phyloP scores from a whole-genome alignment of 345 rosid genomes.

The Heritiera fomes region DNA sequence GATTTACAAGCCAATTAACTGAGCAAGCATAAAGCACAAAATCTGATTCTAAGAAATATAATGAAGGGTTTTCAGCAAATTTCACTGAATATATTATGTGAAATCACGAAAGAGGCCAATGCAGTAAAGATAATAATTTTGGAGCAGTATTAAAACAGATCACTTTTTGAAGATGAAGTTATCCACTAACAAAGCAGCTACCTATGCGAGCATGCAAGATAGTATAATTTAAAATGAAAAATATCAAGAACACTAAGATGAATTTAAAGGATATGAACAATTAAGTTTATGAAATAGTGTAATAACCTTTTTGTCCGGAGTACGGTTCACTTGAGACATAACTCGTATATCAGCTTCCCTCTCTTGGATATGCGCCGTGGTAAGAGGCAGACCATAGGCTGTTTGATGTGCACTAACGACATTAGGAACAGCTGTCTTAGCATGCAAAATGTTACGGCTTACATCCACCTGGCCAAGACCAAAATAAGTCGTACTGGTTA shows the following conservation, averaged over 20 bases:
- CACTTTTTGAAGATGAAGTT: neutral
- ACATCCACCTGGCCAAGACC: slow-evolving; percentile 44
- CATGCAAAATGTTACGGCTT: slow-evolving; percentile 34
- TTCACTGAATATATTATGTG: neutral
- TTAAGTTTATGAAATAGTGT: slow-evolving; percentile 14
- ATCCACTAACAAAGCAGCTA: neutral
- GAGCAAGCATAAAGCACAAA: neutral
- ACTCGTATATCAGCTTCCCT: slow-evolving; percentile 65
- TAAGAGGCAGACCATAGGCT: slow-evolving; percentile 38
- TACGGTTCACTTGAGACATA: slow-evolving; percentile 46
- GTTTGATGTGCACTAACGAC: slow-evolving; percentile 42
- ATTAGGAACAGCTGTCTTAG: slow-evolving; percentile 38
- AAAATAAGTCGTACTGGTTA: slow-evolving; percentile 4
- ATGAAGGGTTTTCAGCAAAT: neutral
- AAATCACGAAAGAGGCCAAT: neutral
- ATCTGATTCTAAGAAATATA: neutral
- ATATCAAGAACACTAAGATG: neutral
- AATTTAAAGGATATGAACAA: neutral
- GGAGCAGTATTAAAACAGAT: too few relatives aligned
- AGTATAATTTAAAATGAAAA: neutral
- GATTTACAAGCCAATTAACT: neutral
- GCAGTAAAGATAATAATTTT: neutral
- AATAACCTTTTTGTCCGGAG: slow-evolving; percentile 64
- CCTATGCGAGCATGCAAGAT: neutral
- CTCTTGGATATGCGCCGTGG: slow-evolving; percentile 39